A percentile compares a stretch with the other conserved stretches of the same genome.
These are phyloP conservation scores for Gaillardinia entomophila DNA, from an alignment of 805 yeast genomes.

Conservation along the genomic window DNA sequence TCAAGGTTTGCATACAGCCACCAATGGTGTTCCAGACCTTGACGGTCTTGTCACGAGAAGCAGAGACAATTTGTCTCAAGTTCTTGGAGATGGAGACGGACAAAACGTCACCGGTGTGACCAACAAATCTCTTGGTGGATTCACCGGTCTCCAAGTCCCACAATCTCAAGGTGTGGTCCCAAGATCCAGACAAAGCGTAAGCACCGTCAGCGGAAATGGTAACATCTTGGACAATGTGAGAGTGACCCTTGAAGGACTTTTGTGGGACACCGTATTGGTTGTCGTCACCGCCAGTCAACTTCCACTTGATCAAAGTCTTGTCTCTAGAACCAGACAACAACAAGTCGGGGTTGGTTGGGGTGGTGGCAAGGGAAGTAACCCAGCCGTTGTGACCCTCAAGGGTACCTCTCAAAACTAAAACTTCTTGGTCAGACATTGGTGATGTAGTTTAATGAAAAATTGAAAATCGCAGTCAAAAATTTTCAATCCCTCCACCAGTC, in stretches of 20 bases:
- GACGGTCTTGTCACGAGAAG: conserved; percentile 98
- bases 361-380: conserved; percentile 98
- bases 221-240: conserved; percentile 98
- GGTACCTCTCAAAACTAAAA: conserved; percentile 99
- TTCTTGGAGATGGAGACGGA: conserved; percentile 94
- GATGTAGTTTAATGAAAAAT: conserved; percentile 4
- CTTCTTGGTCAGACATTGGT: conserved; percentile 83
- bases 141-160: conserved; percentile 96
- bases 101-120: conserved; percentile 96
- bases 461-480: conserved; percentile 10
- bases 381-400: conserved; percentile 83
- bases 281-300: conserved; percentile 91
- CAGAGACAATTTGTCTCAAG: conserved; percentile 97
- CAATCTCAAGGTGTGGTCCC: conserved; percentile 99
- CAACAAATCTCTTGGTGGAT: conserved; percentile 90
- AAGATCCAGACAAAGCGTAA: conserved; percentile 96
- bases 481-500: conserved; percentile 8
- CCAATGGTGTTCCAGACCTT: conserved; percentile 99
- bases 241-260: conserved; percentile 96
- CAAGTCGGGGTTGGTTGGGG: conserved; percentile 96
- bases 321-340: conserved; percentile 98
- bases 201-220: conserved; percentile 97
- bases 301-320: conserved; percentile 97
- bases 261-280: conserved; percentile 94
- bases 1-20: conserved; percentile 89